Evolutionary conservation across 2,329 filamentous ascomycete species (phyloP).

Genomic region (Pseudocercospora macadamiae): DNA sequence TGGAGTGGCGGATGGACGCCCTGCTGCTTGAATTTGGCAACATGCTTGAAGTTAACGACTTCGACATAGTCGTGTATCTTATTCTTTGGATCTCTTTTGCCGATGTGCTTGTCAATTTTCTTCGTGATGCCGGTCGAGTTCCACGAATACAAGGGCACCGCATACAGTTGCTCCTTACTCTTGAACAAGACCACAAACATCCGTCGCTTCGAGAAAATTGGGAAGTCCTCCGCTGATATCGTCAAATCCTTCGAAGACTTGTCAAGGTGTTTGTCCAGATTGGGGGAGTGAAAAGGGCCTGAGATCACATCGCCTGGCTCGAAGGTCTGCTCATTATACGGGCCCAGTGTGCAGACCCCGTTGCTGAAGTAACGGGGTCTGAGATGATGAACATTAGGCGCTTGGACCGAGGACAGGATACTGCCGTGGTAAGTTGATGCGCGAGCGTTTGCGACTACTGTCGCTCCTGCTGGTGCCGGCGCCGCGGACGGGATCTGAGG

Average conservation of each 20-base stretch:
- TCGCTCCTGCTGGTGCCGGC: no score
- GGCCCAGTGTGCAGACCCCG: conserved; percentile 5
- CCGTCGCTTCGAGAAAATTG: conserved; percentile 15
- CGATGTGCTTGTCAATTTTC: neutral
- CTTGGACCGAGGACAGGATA: no score
- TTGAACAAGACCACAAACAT: conserved; percentile 20
- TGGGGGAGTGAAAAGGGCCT: conserved; percentile 8
- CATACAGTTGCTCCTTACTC: conserved; percentile 2
- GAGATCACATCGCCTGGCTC: conserved; percentile 13
- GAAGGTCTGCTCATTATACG: conserved; percentile 3
- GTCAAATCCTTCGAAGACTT: neutral
- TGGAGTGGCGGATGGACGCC: neutral
- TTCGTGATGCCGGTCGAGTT: neutral
- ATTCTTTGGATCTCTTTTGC: neutral
- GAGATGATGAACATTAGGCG: no score
- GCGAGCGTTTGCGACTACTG: no score
- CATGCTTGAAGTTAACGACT: conserved; percentile 1
- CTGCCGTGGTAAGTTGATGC: no score
- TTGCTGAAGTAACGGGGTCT: conserved; percentile 8
- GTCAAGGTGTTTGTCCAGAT: conserved; percentile 5
- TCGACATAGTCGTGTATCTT: conserved; percentile 1
- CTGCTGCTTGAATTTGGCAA: neutral
- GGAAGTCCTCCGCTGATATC: neutral
- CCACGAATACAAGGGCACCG: conserved; percentile 17
- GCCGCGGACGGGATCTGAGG: no score